Conservation (phyloP, 2,329 filamentous ascomycete species). For the Trichothecium sympodiale region DNA sequence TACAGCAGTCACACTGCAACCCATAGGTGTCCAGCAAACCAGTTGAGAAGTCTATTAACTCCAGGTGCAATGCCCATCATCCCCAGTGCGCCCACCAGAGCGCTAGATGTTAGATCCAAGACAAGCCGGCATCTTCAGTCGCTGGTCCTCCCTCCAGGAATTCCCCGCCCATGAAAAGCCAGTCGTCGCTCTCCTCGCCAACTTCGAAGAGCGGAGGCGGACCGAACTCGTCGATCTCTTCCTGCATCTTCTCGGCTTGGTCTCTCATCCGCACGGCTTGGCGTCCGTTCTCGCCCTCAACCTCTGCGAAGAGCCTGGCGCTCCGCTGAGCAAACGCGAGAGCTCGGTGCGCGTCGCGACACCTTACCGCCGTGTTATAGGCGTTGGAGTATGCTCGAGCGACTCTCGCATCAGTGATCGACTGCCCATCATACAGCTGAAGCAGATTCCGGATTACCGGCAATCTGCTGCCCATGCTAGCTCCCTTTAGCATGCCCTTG, state of each 20-base stretch:
- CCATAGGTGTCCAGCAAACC: too few species aligned
- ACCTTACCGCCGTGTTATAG: not conserved
- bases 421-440: not conserved
- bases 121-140: too few species aligned
- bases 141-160: not conserved
- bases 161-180: slow-evolving; percentile 1
- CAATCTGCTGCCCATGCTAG: not conserved
- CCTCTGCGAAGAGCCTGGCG: not conserved
- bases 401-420: not conserved
- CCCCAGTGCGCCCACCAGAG: too few species aligned
- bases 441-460: not conserved
- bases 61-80: too few species aligned
- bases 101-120: too few species aligned
- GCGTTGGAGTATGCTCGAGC: not conserved
- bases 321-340: not conserved
- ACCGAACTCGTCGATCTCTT: not conserved
- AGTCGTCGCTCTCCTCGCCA: not conserved
- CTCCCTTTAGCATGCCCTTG: not conserved
- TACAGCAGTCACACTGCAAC: too few species aligned
- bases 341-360: not conserved
- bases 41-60: too few species aligned
- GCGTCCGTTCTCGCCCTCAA: not conserved
- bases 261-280: not conserved
- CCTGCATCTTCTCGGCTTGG: not conserved
- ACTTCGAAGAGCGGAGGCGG: not conserved